These are phyloP conservation scores for Melampsora larici-populina DNA, from an alignment of 1,284 basidiomycete genomes.

Conservation along the genomic window DNA sequence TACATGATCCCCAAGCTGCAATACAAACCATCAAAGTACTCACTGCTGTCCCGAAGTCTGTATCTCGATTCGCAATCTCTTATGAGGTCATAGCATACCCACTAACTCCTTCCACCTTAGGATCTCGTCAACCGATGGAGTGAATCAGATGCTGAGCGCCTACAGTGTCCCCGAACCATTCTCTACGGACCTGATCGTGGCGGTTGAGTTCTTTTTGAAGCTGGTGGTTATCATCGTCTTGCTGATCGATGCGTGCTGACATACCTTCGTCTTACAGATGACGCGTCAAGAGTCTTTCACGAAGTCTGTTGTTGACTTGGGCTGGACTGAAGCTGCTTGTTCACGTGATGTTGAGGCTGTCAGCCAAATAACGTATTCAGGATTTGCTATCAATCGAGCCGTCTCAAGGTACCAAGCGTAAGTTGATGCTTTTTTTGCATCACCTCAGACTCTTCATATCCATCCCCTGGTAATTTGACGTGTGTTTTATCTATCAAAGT, in stretches of 20 bases:
- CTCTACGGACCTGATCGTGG: background rate
- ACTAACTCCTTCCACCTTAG: background rate
- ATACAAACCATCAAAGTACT: background rate
- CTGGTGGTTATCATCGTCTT: background rate
- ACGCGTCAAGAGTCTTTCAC: background rate
- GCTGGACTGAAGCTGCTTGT: background rate
- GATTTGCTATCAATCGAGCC: slow-evolving; percentile 9
- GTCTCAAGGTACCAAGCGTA: slow-evolving; percentile 1
- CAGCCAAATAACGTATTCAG: background rate
- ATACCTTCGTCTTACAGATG: background rate
- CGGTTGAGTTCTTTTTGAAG: background rate
- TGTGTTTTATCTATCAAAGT: too few relatives aligned
- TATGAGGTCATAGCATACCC: background rate
- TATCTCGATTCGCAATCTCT: background rate
- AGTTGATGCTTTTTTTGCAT: background rate
- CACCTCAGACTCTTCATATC: too few relatives aligned
- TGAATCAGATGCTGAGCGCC: background rate
- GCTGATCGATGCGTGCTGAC: background rate
- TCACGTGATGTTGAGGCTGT: background rate
- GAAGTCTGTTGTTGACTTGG: background rate
- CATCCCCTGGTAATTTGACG: too few relatives aligned
- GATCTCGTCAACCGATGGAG: background rate
- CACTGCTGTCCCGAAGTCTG: background rate
- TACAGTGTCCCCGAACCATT: background rate
- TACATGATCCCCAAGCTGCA: background rate